Base-by-base conservation (phyloP, 345 rosid species). In the Dimocarpus longan region DNA sequence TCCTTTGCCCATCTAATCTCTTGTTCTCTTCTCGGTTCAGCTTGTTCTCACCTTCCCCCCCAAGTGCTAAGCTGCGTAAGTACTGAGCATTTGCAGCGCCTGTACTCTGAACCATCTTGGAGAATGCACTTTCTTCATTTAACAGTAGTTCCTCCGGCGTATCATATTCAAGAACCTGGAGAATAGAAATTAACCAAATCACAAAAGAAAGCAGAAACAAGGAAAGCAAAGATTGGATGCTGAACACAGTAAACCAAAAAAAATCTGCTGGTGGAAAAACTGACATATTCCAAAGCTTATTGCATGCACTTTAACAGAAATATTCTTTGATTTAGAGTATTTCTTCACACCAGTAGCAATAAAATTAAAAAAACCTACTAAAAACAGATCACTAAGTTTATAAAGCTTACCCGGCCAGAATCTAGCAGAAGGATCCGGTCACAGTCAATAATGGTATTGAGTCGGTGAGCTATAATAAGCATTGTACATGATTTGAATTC, bases 381-480 rank as follows among this genome's bases (percentile, higher is more conserved):
- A 48, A 72, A 71, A 74, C 28, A 19, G n/a, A 68, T 0, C 24
- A 39, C 42, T 26, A 66, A 57, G 28, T 42, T 48, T 28, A 19
- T 62, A 37, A 71, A 63, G 71, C 81, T 18, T 93, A 93, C 99
- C 95, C 80, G 79, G 84, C 99, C 98, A 80, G 99, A 89, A 84
- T 90, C 95, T 68, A 96, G 99, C 70, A 96, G 88, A 75, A 96
- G 91, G 70, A 96, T 90, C 77, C 91, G 86, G 81, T 96, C 99
- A 73, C 97, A 92, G 78, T 96, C 99, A 46, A 96, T 96, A 82
- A 96, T 89, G 66, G 99, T 96, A 83, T 96, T 96, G 26, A 96
- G 95, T 59, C 99, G 92, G 82, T 96, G 99, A 71, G 99, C 99
- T 76, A 96, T 96, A 77, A 96, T 90, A 42, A 96, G 90, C 99